These are phyloP conservation scores for Pseudopediastrum boryanum DNA, from an alignment of 139 green algal genomes.

Conservation along the genomic window DNA sequence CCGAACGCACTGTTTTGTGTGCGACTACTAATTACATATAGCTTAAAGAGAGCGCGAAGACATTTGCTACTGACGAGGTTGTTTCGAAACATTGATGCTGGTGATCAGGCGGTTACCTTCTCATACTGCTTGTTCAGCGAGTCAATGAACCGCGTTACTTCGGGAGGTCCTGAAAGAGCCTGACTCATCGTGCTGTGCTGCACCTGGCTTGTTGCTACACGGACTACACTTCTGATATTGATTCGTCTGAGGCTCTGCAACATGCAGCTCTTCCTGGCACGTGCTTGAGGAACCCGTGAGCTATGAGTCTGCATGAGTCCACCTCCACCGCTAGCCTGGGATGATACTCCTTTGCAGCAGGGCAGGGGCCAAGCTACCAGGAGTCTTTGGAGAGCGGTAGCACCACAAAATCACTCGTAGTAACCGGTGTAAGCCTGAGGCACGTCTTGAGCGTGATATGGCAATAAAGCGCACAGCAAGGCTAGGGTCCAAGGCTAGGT, in stretches of 20 bases:
- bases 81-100: background rate
- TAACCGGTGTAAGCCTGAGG: too few species aligned
- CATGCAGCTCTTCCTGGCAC: too few species aligned
- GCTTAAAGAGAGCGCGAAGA: background rate
- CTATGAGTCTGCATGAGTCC: background rate
- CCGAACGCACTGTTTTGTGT: background rate
- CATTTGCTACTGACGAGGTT: background rate
- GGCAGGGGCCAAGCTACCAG: too few species aligned
- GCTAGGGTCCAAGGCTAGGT: too few species aligned
- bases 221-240: too few species aligned
- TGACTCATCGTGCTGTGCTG: conserved; percentile 14
- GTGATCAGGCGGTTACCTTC: conserved; percentile 27
- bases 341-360: background rate
- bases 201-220: background rate
- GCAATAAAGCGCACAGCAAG: too few species aligned
- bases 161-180: conserved; percentile 10
- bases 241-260: too few species aligned
- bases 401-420: too few species aligned
- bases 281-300: background rate
- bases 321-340: background rate
- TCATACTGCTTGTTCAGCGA: conserved; percentile 56
- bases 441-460: too few species aligned
- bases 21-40: background rate
- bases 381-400: too few species aligned
- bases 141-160: conserved; percentile 45